Percentiles rank a stretch among this genome's conserved stretches.
Evolutionary conservation across 2,329 filamentous ascomycete genomes (phyloP).

Genomic region (Geosmithia flava): DNA sequence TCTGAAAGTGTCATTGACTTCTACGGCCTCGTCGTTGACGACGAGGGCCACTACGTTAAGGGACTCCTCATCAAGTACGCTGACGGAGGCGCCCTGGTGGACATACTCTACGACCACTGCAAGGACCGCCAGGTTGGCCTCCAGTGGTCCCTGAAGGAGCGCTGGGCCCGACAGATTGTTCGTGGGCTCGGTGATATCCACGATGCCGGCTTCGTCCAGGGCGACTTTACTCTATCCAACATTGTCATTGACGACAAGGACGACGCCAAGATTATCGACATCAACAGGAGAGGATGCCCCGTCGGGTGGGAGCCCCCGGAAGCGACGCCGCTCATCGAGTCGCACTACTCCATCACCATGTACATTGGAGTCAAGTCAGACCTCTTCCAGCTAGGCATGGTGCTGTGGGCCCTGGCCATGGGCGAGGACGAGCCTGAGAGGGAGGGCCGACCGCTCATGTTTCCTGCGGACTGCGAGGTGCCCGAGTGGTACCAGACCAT

Average conservation of each 20-base stretch:
- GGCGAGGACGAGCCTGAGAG: slow-evolving; percentile 84
- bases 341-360: slow-evolving; percentile 84
- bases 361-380: slow-evolving; percentile 98
- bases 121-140: slow-evolving; percentile 41
- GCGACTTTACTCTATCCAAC: slow-evolving; percentile 94
- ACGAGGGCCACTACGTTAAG: slow-evolving; percentile 73
- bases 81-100: slow-evolving; percentile 75
- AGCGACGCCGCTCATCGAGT: slow-evolving; percentile 72
- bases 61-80: slow-evolving; percentile 84
- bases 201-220: slow-evolving; percentile 91
- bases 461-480: slow-evolving; percentile 46
- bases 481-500: slow-evolving; percentile 71
- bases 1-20: slow-evolving; percentile 74
- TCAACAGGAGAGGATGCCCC: slow-evolving; percentile 92
- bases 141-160: slow-evolving; percentile 62
- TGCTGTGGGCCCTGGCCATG: slow-evolving; percentile 81
- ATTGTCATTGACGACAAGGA: slow-evolving; percentile 81
- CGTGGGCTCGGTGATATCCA: slow-evolving; percentile 85
- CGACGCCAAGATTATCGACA: slow-evolving; percentile 94
- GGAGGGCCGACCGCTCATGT: slow-evolving; percentile 55
- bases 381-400: slow-evolving; percentile 93
- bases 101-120: slow-evolving; percentile 73
- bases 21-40: slow-evolving; percentile 79
- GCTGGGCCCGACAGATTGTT: slow-evolving; percentile 87
- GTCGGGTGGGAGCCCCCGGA: slow-evolving; percentile 97